Conservation (phyloP, 1,284 basidiomycete species). For the Trichosporon sp. region DNA sequence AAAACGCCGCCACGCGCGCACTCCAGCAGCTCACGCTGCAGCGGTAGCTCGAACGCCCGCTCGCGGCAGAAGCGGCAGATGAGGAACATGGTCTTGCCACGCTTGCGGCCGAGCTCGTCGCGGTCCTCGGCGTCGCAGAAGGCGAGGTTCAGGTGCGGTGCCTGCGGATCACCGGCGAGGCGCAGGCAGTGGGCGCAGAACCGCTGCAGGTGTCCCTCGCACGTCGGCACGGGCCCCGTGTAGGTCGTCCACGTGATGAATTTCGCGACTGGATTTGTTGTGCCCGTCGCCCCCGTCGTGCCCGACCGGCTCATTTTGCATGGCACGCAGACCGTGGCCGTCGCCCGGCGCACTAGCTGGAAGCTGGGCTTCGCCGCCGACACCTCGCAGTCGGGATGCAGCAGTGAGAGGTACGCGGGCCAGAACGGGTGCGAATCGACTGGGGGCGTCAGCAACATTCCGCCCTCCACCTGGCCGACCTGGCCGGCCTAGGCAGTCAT, state of each 20-base stretch:
- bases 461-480: neutral
- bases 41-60: constrained; percentile 3
- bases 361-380: neutral
- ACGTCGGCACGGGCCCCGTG: constrained; percentile 21
- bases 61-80: constrained; percentile 22
- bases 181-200: constrained; percentile 25
- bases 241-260: constrained; percentile 11
- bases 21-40: constrained; percentile 8
- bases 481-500: neutral
- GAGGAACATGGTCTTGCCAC: neutral
- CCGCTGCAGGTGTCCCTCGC: constrained; percentile 16
- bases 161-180: neutral
- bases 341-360: neutral
- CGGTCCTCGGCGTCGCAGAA: constrained; percentile 1
- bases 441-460: constrained; percentile 6
- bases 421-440: constrained; percentile 33
- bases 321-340: constrained; percentile 9
- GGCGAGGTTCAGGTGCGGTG: constrained; percentile 8
- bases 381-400: constrained; percentile 6
- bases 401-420: constrained; percentile 13
- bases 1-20: constrained; percentile 17
- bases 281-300: too few relatives aligned
- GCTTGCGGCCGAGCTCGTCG: constrained; percentile 14
- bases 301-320: constrained; percentile 2
- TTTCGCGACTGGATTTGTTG: neutral